A percentile compares a stretch with the other conserved stretches of the same genome.
Conservation (phyloP, 495 filamentous ascomycete genomes). For the Aspergillus conjunctus region DNA sequence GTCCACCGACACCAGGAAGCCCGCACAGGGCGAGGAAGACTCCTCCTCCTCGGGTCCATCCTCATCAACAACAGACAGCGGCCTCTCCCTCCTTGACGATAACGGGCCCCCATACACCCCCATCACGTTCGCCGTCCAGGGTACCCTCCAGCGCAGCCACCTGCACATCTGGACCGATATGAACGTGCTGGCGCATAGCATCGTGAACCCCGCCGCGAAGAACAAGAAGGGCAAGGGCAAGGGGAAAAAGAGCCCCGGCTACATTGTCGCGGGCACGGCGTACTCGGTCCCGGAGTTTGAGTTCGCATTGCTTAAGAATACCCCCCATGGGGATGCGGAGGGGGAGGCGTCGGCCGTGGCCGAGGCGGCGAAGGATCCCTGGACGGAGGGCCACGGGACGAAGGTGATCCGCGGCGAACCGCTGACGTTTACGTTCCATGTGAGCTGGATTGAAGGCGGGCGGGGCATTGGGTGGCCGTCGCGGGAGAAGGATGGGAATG, state of each 20-base stretch:
- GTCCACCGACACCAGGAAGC: slow-evolving; percentile 10
- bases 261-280: slow-evolving; percentile 80
- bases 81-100: slow-evolving; percentile 39
- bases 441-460: slow-evolving; percentile 84
- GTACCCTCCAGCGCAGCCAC: slow-evolving; percentile 84
- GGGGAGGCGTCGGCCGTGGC: slow-evolving; percentile 39
- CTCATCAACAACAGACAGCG: slow-evolving; percentile 22
- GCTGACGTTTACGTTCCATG: slow-evolving; percentile 75
- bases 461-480: slow-evolving; percentile 47
- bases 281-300: slow-evolving; percentile 80
- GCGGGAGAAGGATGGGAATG: slow-evolving; percentile 45
- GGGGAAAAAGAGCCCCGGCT: slow-evolving; percentile 37
- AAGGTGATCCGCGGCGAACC: slow-evolving; percentile 86
- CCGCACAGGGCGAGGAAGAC: neutral
- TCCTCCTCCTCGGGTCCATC: slow-evolving; percentile 5
- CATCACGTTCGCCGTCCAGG: slow-evolving; percentile 81
- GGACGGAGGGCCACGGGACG: slow-evolving; percentile 50
- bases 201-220: slow-evolving; percentile 38
- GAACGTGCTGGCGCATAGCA: slow-evolving; percentile 83
- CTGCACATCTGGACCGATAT: slow-evolving; percentile 87
- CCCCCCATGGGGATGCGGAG: slow-evolving; percentile 27
- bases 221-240: slow-evolving; percentile 25
- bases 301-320: slow-evolving; percentile 18
- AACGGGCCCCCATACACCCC: slow-evolving; percentile 57
- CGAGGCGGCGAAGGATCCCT: slow-evolving; percentile 46